Evolutionary conservation across 2,329 filamentous ascomycete species (phyloP).

Genomic region (Dothideomycetes sp.): DNA sequence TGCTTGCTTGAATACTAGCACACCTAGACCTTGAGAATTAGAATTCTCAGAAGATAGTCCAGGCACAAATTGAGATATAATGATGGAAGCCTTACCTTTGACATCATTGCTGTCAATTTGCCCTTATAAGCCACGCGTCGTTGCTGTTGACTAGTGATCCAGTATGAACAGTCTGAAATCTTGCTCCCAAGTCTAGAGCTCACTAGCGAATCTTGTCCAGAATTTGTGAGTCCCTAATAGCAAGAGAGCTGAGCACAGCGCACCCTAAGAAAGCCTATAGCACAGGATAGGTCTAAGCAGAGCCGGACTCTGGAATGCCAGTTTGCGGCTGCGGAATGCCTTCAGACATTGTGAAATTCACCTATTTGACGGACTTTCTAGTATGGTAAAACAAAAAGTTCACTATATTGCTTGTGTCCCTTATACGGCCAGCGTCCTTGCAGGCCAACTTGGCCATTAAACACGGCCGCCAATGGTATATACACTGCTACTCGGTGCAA

Average conservation of each 20-base stretch:
- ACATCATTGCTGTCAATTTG: neutral
- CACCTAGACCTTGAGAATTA: neutral
- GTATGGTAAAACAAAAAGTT: no score
- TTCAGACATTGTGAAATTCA: constrained; percentile 17
- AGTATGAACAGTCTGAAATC: neutral
- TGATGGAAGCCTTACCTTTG: neutral
- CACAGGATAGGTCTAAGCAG: constrained; percentile 17
- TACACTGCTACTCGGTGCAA: neutral
- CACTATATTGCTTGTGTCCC: neutral
- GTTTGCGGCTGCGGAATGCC: constrained; percentile 11
- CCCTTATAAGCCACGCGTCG: neutral
- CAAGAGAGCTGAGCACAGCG: constrained; percentile 13
- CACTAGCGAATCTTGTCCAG: neutral
- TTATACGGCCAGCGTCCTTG: neutral
- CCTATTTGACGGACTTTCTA: no score
- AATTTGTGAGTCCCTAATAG: neutral
- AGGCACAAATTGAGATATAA: neutral
- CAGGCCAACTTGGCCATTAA: neutral
- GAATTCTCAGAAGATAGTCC: neutral
- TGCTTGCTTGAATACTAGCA: neutral
- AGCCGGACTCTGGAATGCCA: constrained; percentile 16
- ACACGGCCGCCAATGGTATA: no score
- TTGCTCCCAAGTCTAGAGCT: neutral
- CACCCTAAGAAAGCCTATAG: constrained; percentile 28
- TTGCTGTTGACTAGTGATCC: neutral